phyloP scores from a whole-genome alignment of 208 protist genomes.

The Acanthamoeba rhysodes region DNA sequence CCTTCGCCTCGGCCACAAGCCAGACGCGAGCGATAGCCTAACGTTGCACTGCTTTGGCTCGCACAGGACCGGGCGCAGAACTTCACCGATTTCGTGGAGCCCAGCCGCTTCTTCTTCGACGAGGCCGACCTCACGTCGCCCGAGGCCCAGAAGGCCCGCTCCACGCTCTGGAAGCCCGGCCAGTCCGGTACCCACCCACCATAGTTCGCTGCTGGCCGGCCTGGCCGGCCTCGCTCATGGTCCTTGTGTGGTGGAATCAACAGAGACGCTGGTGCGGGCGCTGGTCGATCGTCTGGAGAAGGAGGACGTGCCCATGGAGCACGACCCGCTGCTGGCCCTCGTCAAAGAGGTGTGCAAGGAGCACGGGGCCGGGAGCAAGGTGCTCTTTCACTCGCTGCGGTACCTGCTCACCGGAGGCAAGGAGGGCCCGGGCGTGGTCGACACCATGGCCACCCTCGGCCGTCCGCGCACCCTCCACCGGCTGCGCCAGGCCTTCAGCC shows the following conservation, averaged over 20 bases:
- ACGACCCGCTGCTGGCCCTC: slow-evolving; percentile 36
- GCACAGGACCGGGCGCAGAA: slow-evolving; percentile 16
- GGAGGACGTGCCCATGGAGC: slow-evolving; percentile 49
- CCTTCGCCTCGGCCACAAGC: too few relatives aligned
- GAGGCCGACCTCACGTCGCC: slow-evolving; percentile 31
- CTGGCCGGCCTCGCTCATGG: not conserved
- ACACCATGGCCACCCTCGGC: slow-evolving; percentile 62
- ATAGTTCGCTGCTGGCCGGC: not conserved
- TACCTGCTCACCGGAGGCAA: slow-evolving; percentile 46
- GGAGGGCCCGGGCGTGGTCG: slow-evolving; percentile 32
- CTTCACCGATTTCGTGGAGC: slow-evolving; percentile 57
- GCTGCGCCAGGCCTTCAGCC: not conserved
- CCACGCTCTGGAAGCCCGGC: slow-evolving; percentile 36
- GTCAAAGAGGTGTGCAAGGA: slow-evolving; percentile 40
- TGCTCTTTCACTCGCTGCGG: slow-evolving; percentile 57
- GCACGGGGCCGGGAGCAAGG: slow-evolving; percentile 32
- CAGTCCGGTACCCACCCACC: not conserved
- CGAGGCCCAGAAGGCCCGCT: not conserved
- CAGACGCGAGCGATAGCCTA: not conserved
- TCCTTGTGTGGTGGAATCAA: not conserved
- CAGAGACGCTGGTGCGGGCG: slow-evolving; percentile 2
- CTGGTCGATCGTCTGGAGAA: not conserved
- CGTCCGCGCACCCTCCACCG: not conserved
- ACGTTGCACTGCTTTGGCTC: not conserved
- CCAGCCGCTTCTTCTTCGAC: slow-evolving; percentile 46